Conservation (phyloP, 257 asterid species). For the Plantago major region DNA sequence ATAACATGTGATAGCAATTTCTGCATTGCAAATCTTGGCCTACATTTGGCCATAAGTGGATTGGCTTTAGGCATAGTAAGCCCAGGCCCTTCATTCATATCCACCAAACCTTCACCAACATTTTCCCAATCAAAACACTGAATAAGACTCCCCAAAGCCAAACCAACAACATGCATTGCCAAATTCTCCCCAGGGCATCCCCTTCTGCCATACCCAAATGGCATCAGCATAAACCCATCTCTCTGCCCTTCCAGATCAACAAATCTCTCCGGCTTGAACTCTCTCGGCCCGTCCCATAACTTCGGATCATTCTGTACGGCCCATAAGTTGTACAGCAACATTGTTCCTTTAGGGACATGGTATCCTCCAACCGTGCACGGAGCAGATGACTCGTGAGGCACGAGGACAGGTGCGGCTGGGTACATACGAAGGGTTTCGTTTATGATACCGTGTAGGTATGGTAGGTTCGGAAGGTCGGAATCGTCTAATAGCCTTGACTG, state of each 20-base stretch:
- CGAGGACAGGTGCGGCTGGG: slow-evolving; percentile 54
- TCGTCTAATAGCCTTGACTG: slow-evolving; percentile 41
- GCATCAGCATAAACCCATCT: slow-evolving; percentile 31
- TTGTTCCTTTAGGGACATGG: slow-evolving; percentile 41
- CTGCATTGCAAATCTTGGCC: slow-evolving; percentile 33
- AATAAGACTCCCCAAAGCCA: slow-evolving; percentile 48
- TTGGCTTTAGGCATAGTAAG: slow-evolving; percentile 42
- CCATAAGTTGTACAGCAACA: slow-evolving; percentile 56
- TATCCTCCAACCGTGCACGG: slow-evolving; percentile 59
- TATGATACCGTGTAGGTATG: slow-evolving; percentile 47
- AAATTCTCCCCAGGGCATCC: slow-evolving; percentile 71
- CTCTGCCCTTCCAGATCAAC: slow-evolving; percentile 16
- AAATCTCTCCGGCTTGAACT: slow-evolving; percentile 62
- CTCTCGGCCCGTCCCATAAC: slow-evolving; percentile 47
- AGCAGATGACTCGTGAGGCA: slow-evolving; percentile 53
- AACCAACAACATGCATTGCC: slow-evolving; percentile 43
- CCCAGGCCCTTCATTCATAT: slow-evolving; percentile 41
- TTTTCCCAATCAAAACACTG: slow-evolving; percentile 74
- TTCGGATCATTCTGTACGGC: slow-evolving; percentile 58
- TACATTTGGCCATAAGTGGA: slow-evolving; percentile 49
- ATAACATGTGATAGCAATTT: slow-evolving; percentile 24
- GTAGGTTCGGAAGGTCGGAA: slow-evolving; percentile 43
- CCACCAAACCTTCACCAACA: slow-evolving; percentile 31
- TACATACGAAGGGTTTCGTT: slow-evolving; percentile 54
- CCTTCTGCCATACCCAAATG: slow-evolving; percentile 69